Base-by-base conservation (phyloP, 2,329 filamentous ascomycete genomes). In the Ophiocordyceps australis region DNA sequence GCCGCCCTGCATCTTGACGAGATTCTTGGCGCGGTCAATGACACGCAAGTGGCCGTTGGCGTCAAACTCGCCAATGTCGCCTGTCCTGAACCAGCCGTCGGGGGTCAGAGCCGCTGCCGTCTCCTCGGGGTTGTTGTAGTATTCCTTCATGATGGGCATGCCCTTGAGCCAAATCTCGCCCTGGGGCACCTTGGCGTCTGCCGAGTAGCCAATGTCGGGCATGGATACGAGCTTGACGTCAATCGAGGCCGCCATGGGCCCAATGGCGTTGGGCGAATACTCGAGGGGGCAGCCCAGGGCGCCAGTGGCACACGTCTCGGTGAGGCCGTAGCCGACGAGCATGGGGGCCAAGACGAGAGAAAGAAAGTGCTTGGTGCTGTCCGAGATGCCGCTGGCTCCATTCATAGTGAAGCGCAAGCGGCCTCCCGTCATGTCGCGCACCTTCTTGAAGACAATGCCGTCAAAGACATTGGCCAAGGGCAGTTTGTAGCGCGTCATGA, bases 1-100 rank as follows among this genome's bases (percentile, higher is more conserved):
- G 38, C 86, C 86, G 32, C 85, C 83, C 36, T 81, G 68, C 35
- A 89, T 85, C 72, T 95, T 95, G 52, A 95, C 80, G 29, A 95
- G 61, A 55, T 95, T 95, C 74, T 95, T 95, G 70, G 93, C 85
- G 39, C 86, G 81, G 51, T 95, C 86, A 44, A 95, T 85, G 47
- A 95, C 75, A 39, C 64, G 69, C 36, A 95, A 54, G 47, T 92
- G 79, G 22, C 86, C 86, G 33, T 75, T 63, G 23, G 57, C 46
- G 49, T 86, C 74, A 41, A 86, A 89, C 47, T 94, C 80, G 41
- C 86, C 86, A 47, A 95, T 89, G 43, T 95, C 86, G 32, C 86
- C 86, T 11, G 83, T 92, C 65, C 78, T 86, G 67, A 95, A 95
- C 89, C 89, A 95, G 25, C 82, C 82, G 41, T 93, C 89, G 4